Evolutionary conservation across 352 stramenopile genomes (phyloP), one percentile per base, ranked within the genome.

Genomic region (Saprolegnia diclina): DNA sequence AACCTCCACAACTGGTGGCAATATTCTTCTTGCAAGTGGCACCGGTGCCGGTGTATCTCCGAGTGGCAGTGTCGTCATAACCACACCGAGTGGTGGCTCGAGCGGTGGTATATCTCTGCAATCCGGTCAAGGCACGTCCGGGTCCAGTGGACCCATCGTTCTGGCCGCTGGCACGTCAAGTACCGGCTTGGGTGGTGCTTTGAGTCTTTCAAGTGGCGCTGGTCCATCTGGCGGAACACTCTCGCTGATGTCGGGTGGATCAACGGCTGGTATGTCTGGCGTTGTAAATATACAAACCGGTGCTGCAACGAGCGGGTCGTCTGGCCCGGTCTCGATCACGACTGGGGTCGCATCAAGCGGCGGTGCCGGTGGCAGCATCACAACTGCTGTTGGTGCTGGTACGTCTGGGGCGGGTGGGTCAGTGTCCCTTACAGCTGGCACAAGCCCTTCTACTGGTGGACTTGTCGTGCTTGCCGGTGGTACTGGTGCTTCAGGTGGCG

Each of bases 341-440:
- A 42, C 52, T 1, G 52, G 52, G 13, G 35, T 19, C 35, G 11
- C 9, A 4, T 11, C 52, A 59, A 59, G 52, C 11, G 16, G 11
- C 13, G 63, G 63, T 19, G 35, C 63, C 11, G 53, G 53, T 37
- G 63, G 63, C 38, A 40, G 53, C 7, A 69, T 69, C 21, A 52
- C 53, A 48, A 9, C 32, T 1, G 10, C 26, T 14, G 45, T 32
- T 35, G 63, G 63, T 7, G n/a, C 32, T 21, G 44, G 42, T 48
- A 72, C 52, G 5, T 66, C 73, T 72, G 78, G 78, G 4, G 77
- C 88, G 65, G 85, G 83, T 24, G 81, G 82, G 19, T 67, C 72
- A 44, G 78, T 93, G 35, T 72, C 54, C 63, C 46, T 93, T 4
- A n/a, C 72, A 29, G 79, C 79, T 22, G 85, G 85, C 14, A 76